Evolutionary conservation across 1,139 yeast genomes (phyloP), one percentile per base, ranked within the genome.

Genomic region (Kurtzmaniella quercitrusa): DNA sequence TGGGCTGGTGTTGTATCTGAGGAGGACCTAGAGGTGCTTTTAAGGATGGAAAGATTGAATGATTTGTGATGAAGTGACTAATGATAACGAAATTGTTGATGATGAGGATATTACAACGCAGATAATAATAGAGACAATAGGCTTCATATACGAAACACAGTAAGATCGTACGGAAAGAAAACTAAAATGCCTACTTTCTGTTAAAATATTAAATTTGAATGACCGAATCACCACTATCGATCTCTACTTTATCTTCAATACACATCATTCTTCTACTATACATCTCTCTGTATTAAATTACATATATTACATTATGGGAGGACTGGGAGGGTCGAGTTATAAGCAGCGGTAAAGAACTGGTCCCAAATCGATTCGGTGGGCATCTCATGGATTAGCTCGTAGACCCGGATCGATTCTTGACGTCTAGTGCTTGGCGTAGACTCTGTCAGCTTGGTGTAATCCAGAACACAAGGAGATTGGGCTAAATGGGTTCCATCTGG

Each of bases 331-430:
- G 34, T 15, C 8, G 33, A 21, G 16, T 36, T 36, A 12, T 19
- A 47, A 34, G 53, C 53, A 27, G 63, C 59, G 2, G 80, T 73
- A 56, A 85, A 83, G 51, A 81, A 83, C 54, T 85, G 90, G 51
- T 82, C 91, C 93, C 93, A 85, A 40, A 85, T 81, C 31, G 84
- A 73, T 39, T 84, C 87, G 21, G 79, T 72, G 1, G 91, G 87
- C 40, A 82, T 76, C 53, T 81, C 85, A 52, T 74, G 77, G 46
- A 85, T 75, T 63, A 85, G 65, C 52, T 82, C 87, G 55, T 72
- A 80, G 14, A 82, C 72, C 47, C 71, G 68, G 47, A 74, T 76
- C 3, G 81, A 82, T 49, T 81, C 85, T 41, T 63, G 37, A 41
- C 44, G 38, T 42, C 42, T 25, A 46, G 23, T 11, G 48, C 14